phyloP scores from a whole-genome alignment of 2,329 filamentous ascomycete genomes.

The Blastomyces silverae region DNA sequence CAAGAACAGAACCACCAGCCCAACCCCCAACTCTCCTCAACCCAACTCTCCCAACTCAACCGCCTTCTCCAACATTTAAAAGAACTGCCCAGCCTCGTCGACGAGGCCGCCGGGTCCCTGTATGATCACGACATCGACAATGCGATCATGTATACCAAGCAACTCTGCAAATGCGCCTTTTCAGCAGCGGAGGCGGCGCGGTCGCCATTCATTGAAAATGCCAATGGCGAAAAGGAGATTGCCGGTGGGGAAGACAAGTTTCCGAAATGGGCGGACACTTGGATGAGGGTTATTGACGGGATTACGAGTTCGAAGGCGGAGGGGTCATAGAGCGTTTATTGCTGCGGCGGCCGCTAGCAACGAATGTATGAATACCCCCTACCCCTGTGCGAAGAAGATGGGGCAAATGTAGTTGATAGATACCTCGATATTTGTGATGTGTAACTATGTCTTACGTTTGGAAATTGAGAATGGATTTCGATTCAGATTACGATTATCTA shows the following conservation, averaged over 20 bases:
- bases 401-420: too few species aligned
- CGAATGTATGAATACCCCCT: not conserved
- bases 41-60: slow-evolving; percentile 31
- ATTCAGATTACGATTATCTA: too few species aligned
- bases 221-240: slow-evolving; percentile 42
- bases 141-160: slow-evolving; percentile 30
- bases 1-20: not conserved
- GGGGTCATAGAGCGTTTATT: not conserved
- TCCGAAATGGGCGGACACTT: slow-evolving; percentile 63
- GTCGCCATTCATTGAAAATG: slow-evolving; percentile 64
- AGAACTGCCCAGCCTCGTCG: slow-evolving; percentile 37
- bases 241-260: slow-evolving; percentile 60
- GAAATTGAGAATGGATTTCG: too few species aligned
- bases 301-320: slow-evolving; percentile 29
- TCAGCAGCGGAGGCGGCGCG: slow-evolving; percentile 63
- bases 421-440: too few species aligned
- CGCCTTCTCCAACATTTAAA: slow-evolving; percentile 31
- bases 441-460: too few species aligned
- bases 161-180: slow-evolving; percentile 46
- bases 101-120: slow-evolving; percentile 43
- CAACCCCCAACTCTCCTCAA: not conserved
- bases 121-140: slow-evolving; percentile 38
- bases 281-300: slow-evolving; percentile 43
- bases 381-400: not conserved
- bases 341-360: not conserved